These are phyloP conservation scores for Polyporus tsugae DNA, from an alignment of 1,284 basidiomycete species.

Conservation along the genomic window DNA sequence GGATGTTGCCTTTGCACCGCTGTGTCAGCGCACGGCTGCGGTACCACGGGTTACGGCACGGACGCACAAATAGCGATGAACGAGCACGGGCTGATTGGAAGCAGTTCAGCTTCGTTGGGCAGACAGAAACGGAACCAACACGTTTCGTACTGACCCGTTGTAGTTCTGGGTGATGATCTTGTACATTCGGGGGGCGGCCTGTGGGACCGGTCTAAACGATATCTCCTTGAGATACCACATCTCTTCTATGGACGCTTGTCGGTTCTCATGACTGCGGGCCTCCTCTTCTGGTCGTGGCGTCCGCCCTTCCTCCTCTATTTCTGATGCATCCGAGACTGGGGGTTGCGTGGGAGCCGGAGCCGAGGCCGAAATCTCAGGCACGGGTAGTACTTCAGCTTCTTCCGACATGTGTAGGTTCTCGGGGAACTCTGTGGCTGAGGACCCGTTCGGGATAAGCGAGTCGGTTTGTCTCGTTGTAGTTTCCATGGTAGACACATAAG, in stretches of 20 bases:
- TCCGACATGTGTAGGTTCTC: too few species aligned
- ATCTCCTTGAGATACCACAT: conserved; percentile 86
- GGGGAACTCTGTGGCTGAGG: not conserved
- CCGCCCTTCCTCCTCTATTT: not conserved
- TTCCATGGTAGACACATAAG: not conserved
- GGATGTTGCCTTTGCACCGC: conserved; percentile 72
- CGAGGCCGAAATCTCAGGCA: not conserved
- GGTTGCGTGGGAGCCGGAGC: not conserved
- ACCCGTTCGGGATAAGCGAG: not conserved
- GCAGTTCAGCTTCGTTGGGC: conserved; percentile 12
- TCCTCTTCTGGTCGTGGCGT: conserved; percentile 4
- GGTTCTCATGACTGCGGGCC: conserved; percentile 3
- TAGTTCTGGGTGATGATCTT: conserved; percentile 87
- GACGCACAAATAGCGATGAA: conserved; percentile 86
- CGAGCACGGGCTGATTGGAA: conserved; percentile 76
- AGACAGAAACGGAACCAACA: not conserved
- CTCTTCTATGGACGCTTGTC: conserved; percentile 47
- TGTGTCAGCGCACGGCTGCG: conserved; percentile 26
- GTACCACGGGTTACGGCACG: not conserved
- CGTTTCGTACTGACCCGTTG: conserved; percentile 65
- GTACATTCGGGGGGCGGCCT: conserved; percentile 45
- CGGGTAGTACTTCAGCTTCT: not conserved
- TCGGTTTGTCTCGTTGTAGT: not conserved
- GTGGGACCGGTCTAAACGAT: conserved; percentile 51
- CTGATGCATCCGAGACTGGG: not conserved